A percentile compares a stretch with the other conserved stretches of the same genome.
Evolutionary conservation across 2,329 filamentous ascomycete genomes (phyloP).

Genomic region (Akanthomyces dipterigenus): DNA sequence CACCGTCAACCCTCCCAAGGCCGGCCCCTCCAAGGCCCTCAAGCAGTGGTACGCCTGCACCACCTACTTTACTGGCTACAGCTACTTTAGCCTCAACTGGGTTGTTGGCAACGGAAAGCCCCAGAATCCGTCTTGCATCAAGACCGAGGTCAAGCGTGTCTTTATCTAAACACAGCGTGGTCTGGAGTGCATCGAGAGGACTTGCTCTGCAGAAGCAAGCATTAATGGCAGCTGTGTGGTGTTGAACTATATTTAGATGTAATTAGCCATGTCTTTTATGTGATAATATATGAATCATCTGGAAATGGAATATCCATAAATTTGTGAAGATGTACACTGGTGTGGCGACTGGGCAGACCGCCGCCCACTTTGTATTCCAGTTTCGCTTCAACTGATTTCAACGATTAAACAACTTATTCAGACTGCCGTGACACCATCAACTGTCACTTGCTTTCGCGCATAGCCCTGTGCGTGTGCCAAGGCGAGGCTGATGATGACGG

Average conservation of each 20-base stretch:
- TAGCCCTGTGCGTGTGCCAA: background rate
- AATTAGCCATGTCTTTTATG: background rate
- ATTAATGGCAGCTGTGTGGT: background rate
- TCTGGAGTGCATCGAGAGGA: background rate
- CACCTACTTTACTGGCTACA: conserved; percentile 8
- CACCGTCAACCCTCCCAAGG: conserved; percentile 7
- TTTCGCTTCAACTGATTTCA: background rate
- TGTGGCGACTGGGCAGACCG: no score
- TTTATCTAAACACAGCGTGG: background rate
- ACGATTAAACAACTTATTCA: background rate
- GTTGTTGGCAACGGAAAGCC: conserved; percentile 8
- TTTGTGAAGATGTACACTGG: background rate
- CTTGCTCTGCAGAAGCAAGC: background rate
- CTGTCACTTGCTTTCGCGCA: background rate
- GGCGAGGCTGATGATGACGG: background rate
- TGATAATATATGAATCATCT: background rate
- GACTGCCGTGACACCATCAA: background rate
- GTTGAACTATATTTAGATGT: background rate
- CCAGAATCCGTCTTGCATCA: conserved; percentile 10
- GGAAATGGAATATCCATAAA: background rate
- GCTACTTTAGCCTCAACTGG: conserved; percentile 10
- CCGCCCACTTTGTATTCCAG: no score
- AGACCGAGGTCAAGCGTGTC: conserved; percentile 11
- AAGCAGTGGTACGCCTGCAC: conserved; percentile 11
- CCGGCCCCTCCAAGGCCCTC: background rate